Base-by-base conservation (phyloP, 352 stramenopile species). In the Peronospora farinosa region DNA sequence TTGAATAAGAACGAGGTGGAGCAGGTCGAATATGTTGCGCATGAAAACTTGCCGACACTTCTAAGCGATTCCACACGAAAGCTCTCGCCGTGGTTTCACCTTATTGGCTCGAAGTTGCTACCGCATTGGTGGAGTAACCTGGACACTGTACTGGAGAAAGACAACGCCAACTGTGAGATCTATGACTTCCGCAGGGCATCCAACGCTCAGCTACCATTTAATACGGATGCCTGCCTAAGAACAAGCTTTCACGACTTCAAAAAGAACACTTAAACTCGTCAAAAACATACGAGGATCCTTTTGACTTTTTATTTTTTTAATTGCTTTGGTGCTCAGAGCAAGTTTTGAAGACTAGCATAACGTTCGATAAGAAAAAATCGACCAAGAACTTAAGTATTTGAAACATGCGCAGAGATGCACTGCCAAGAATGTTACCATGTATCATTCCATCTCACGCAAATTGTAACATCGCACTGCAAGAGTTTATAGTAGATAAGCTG, bases 1-100 rank as follows among this genome's bases (percentile, higher is more conserved):
- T 69, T 95, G 11, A 96, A 98, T 63, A 65, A 78, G 25, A 97
- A 98, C 32, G 96, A 99, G 65, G 95, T 98, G 16, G 72, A 73
- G 16, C 78, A 85, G 30, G 66, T 90, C 5, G 89, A 97, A 54
- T 98, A 92, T 66, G 76, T 98, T 40, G 68, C 72, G 27, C 68
- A 67, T 39, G 54, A 88, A 19, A 55, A 74, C 5, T 60, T 93
- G n/a, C 48, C 70, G 3, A 52, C 47, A 28, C 47, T 93, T 2
- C 59, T 93, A 1, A 60, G 64, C 72, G 65, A 90, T 44, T 40
- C 74, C 38, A 60, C 60, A 35, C 74, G 74, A 19, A 62, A 81
- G 47, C 58, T 92, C 12, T 92, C 82, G 10, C 84, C 84, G n/a
- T 95, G 84, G 84, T 95, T 95, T 58, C 69, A 71, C 19, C 64